These are phyloP conservation scores for Leucoagaricus sp. DNA, from an alignment of 1,284 basidiomycete species.

Conservation along the genomic window DNA sequence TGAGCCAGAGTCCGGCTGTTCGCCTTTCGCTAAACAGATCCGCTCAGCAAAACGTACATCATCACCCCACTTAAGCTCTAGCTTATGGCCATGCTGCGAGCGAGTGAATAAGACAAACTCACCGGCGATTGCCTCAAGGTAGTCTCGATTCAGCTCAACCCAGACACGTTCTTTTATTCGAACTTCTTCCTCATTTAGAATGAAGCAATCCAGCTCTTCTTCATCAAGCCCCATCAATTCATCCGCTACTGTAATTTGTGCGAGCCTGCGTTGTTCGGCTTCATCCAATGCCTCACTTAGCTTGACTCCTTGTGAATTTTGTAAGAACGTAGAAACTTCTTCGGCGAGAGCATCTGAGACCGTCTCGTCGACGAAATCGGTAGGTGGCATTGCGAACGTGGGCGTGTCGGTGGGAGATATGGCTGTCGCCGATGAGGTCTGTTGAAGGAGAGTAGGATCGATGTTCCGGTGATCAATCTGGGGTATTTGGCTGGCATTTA, in stretches of 20 bases:
- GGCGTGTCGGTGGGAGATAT: constrained; percentile 19
- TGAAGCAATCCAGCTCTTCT: constrained; percentile 87
- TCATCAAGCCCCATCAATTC: constrained; percentile 87
- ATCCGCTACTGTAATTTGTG: constrained; percentile 42
- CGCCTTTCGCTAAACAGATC: constrained; percentile 63
- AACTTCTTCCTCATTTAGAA: constrained; percentile 86
- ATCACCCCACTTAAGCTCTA: no score
- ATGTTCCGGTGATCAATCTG: constrained; percentile 53
- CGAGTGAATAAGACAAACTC: constrained; percentile 29
- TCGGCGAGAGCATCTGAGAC: constrained; percentile 58
- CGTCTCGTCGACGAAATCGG: constrained; percentile 32
- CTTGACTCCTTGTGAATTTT: constrained; percentile 54
- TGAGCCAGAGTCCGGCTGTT: constrained; percentile 51
- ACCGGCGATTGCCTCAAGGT: constrained; percentile 89
- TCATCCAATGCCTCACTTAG: constrained; percentile 63
- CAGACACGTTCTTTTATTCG: constrained; percentile 92
- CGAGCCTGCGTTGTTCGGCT: constrained; percentile 57
- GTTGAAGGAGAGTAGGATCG: constrained; percentile 54
- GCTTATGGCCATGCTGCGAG: no score
- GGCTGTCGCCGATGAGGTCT: constrained; percentile 24
- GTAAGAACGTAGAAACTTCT: constrained; percentile 67
- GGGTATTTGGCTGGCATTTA: constrained; percentile 38
- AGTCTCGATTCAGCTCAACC: constrained; percentile 96
- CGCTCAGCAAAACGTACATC: constrained; percentile 42
- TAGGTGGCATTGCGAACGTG: constrained; percentile 23